Percentiles rank a stretch among this genome's conserved stretches.
Conservation (phyloP, 352 stramenopile genomes). For the Phytophthora pseudosyringae region DNA sequence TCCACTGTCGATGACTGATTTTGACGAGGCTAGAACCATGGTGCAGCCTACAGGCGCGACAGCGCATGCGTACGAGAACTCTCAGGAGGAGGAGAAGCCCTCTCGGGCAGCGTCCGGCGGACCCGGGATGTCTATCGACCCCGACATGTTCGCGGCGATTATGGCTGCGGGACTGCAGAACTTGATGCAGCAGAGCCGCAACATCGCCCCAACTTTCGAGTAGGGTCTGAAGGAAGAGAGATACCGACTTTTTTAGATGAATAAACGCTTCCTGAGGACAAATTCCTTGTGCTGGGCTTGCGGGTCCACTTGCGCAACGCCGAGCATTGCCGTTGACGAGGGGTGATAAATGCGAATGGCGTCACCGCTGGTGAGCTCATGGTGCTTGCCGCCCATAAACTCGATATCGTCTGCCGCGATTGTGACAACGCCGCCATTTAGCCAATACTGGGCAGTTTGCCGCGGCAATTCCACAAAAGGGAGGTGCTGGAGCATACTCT, state of each 20-base stretch:
- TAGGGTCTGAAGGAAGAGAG: slow-evolving; percentile 31
- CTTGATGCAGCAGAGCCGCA: slow-evolving; percentile 71
- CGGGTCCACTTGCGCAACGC: slow-evolving; percentile 62
- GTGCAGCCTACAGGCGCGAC: slow-evolving; percentile 84
- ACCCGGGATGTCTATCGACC: slow-evolving; percentile 62
- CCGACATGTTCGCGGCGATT: slow-evolving; percentile 83
- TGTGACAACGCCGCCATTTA: slow-evolving; percentile 50
- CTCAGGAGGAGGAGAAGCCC: slow-evolving; percentile 44
- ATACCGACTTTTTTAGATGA: slow-evolving; percentile 49
- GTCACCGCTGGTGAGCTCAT: slow-evolving; percentile 41
- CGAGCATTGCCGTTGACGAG: slow-evolving; percentile 45
- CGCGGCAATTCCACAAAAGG: slow-evolving; percentile 46
- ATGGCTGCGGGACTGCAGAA: slow-evolving; percentile 87
- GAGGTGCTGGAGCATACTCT: slow-evolving; percentile 63
- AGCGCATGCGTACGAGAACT: slow-evolving; percentile 83
- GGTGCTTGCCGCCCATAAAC: slow-evolving; percentile 13
- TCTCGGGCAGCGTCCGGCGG: slow-evolving; percentile 22
- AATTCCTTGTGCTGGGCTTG: slow-evolving; percentile 37
- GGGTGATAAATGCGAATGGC: slow-evolving; percentile 63
- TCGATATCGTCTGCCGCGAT: slow-evolving; percentile 43
- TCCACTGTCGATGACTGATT: slow-evolving; percentile 79
- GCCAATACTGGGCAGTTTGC: slow-evolving; percentile 48
- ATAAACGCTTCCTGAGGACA: slow-evolving; percentile 72
- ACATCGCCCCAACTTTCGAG: slow-evolving; percentile 35
- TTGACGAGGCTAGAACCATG: slow-evolving; percentile 87